phyloP scores from a whole-genome alignment of 1,139 yeast genomes.

The Hansenula lynferdii region DNA sequence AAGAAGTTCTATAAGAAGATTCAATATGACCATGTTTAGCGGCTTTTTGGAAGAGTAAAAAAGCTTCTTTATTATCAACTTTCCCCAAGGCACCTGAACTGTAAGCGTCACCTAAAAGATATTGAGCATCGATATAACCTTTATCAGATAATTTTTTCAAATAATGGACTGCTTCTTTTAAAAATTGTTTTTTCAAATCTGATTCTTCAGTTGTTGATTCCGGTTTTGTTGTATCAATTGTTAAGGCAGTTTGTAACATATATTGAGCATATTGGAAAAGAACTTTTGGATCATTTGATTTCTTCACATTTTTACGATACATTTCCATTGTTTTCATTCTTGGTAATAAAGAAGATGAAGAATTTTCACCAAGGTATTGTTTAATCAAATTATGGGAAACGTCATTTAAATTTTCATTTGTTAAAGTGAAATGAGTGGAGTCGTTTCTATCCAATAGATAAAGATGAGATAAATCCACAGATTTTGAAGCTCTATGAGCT shows the following conservation, averaged over 20 bases:
- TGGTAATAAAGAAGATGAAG: constrained; percentile 49
- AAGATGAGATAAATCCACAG: constrained; percentile 34
- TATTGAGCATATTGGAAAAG: constrained; percentile 90
- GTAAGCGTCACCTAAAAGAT: constrained; percentile 81
- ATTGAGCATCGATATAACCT: constrained; percentile 89
- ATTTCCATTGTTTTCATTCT: constrained; percentile 82
- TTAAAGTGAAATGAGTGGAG: constrained; percentile 30
- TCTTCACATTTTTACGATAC: constrained; percentile 81
- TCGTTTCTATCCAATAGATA: constrained; percentile 28
- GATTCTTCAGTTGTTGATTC: constrained; percentile 14
- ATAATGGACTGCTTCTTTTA: constrained; percentile 74
- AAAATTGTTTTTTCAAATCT: constrained; percentile 36
- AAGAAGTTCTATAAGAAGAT: constrained; percentile 85
- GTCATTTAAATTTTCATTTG: constrained; percentile 34
- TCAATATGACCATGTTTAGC: constrained; percentile 93
- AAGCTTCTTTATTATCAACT: constrained; percentile 76
- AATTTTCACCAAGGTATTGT: constrained; percentile 51
- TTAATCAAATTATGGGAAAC: constrained; percentile 31
- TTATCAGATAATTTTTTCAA: constrained; percentile 71
- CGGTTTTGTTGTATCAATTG: constrained; percentile 34
- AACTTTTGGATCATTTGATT: constrained; percentile 78
- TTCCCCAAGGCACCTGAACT: constrained; percentile 84
- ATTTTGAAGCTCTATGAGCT: constrained; percentile 24
- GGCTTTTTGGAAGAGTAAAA: constrained; percentile 74
- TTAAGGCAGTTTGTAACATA: constrained; percentile 78